Conservation (phyloP, 345 rosid genomes). For the Eucalyptus regnans region DNA sequence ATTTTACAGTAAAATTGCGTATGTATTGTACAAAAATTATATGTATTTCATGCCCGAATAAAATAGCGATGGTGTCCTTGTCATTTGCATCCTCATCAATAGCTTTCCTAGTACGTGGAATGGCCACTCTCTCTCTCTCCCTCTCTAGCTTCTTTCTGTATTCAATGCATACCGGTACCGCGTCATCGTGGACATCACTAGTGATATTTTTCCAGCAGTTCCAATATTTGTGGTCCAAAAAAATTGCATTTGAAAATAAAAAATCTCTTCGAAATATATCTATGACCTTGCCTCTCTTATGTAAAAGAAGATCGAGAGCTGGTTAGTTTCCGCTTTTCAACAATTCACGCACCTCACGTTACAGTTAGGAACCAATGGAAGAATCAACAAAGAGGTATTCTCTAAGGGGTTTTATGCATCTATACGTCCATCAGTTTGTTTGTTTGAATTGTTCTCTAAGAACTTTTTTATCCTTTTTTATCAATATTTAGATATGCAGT, state of each 20-base stretch:
- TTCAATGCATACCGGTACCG: background rate
- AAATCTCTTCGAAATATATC: background rate
- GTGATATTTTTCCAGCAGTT: background rate
- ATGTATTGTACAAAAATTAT: background rate
- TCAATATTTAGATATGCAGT: background rate
- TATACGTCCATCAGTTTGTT: background rate
- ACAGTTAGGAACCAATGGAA: background rate
- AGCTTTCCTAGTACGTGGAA: background rate
- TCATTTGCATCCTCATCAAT: background rate
- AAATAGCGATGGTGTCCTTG: background rate
- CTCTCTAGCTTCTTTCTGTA: background rate
- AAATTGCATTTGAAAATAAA: background rate
- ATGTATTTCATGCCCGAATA: background rate
- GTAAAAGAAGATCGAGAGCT: background rate
- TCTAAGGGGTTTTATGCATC: background rate
- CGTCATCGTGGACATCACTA: background rate
- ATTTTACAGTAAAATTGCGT: background rate
- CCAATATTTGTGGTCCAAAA: background rate
- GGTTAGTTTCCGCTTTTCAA: background rate
- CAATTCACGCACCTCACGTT: background rate
- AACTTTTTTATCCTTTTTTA: background rate
- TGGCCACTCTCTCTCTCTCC: background rate
- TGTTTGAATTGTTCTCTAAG: background rate
- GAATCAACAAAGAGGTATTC: background rate
- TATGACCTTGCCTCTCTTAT: background rate